Conservation (phyloP, 352 stramenopile genomes). For the Pythium phragmiticola region DNA sequence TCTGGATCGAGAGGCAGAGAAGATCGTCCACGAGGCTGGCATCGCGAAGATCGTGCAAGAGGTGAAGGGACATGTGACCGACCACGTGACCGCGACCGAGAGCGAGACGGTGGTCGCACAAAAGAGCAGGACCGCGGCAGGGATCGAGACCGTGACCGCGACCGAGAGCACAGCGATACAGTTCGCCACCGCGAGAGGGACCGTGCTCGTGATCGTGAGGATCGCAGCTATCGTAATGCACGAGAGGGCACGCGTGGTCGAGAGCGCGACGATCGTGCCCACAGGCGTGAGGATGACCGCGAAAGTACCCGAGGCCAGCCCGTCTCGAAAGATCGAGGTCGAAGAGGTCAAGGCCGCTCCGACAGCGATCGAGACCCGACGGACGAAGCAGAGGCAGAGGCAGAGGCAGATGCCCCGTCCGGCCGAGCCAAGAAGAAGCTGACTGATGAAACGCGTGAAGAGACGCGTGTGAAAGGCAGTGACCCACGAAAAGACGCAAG, state of each 20-base stretch:
- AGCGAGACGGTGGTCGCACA: slow-evolving; percentile 6
- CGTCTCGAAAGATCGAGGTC: background rate
- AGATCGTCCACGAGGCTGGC: slow-evolving; percentile 16
- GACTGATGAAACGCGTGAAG: background rate
- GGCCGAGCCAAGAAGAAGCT: background rate
- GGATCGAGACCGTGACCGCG: slow-evolving; percentile 7
- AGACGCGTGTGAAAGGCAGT: background rate
- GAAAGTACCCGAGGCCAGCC: background rate
- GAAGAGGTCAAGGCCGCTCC: background rate
- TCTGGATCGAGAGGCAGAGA: slow-evolving; percentile 24
- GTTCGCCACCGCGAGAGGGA: background rate
- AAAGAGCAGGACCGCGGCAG: background rate
- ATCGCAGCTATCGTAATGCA: background rate
- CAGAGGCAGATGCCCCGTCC: background rate
- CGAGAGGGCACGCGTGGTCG: background rate
- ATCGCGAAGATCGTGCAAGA: slow-evolving; percentile 22
- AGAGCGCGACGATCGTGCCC: background rate
- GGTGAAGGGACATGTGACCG: slow-evolving; percentile 24
- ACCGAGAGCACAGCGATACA: slow-evolving; percentile 5
- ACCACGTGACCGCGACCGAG: slow-evolving; percentile 4
- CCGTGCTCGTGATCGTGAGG: slow-evolving; percentile 6
- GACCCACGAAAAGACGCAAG: background rate
- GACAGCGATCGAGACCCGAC: background rate
- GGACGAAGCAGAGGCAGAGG: background rate
- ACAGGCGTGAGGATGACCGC: background rate